Base-by-base conservation (phyloP, 192 early-diverging fungal species). In the Coemansia sp. region DNA sequence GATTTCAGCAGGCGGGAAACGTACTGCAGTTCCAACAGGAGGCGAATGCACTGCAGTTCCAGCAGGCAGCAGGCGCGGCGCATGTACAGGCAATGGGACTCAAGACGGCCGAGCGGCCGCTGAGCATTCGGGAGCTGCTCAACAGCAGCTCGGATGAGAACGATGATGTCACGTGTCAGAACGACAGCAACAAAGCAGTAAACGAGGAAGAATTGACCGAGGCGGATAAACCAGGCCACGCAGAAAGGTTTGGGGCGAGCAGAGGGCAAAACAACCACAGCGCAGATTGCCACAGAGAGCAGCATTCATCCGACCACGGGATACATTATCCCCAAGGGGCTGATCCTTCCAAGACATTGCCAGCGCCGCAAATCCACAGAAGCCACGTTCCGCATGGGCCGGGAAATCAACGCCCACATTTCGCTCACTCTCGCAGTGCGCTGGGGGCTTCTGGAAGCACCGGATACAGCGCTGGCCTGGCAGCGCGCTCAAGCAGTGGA, bases 91-190 rank as follows among this genome's bases (percentile, higher is more conserved):
- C 41, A 49, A 27, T 41, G 15, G 25, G 22, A 6, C 21, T 8
- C 2, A 23, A 21, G 5, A 15, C 27, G 10, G 10, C 35, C 52
- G 58, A 61, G 43, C 39, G 69, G 45, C 55, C 60, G 23, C 64
- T 66, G 70, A 72, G 64, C 55, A 72, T 72, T 27, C 63, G 58
- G 24, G 61, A 65, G 47, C 54, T 72, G 32, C 69, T 77, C 27
- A 77, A 72, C 60, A 54, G 21, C 58, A 62, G 38, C 63, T 54
- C 51, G 5, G 62, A 63, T 39, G 62, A 41, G 21, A 52, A 41
- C 49, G 49, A 62, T 11, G 51, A 14, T 8, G 32, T 35, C 32
- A 35, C 29, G 29, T 29, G 29, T 11, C 24, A 17, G 29, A 23
- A 56, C 32, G 43, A 17, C 15, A 47, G 21, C 41, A 45, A n/a